Conservation (phyloP, 208 protist species). For the Acanthamoeba culbertsoni region DNA sequence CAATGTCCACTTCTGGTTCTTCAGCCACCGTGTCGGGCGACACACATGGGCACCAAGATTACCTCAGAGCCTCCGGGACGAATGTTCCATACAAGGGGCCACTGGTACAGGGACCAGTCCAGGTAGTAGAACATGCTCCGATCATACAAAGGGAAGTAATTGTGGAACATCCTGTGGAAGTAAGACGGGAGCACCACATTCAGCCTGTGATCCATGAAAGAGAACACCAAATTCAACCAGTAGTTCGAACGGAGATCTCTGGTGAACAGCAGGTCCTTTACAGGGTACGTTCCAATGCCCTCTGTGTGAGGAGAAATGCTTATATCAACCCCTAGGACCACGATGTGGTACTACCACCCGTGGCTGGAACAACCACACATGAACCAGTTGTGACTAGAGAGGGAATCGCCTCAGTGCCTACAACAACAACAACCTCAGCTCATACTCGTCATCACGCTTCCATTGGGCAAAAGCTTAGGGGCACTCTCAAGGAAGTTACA, state of each 20-base stretch:
- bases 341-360: neutral
- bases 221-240: neutral
- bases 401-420: neutral
- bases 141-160: neutral
- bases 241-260: neutral
- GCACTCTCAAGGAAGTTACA: neutral
- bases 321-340: neutral
- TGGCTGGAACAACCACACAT: neutral
- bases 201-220: neutral
- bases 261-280: neutral
- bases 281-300: neutral
- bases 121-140: neutral
- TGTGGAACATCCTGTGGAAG: neutral
- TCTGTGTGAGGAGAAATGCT: neutral
- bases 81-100: too few species aligned
- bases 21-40: too few species aligned
- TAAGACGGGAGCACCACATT: neutral
- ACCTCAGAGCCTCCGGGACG: too few species aligned
- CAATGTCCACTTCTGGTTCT: too few species aligned
- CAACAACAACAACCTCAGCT: neutral
- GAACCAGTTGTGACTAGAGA: neutral
- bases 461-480: neutral
- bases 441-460: neutral
- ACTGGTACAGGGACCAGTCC: neutral
- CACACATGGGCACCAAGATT: too few species aligned